A percentile compares a stretch with the other conserved stretches of the same genome.
Conservation (phyloP, 2,329 filamentous ascomycete genomes). For the Aspergillus awamori region DNA sequence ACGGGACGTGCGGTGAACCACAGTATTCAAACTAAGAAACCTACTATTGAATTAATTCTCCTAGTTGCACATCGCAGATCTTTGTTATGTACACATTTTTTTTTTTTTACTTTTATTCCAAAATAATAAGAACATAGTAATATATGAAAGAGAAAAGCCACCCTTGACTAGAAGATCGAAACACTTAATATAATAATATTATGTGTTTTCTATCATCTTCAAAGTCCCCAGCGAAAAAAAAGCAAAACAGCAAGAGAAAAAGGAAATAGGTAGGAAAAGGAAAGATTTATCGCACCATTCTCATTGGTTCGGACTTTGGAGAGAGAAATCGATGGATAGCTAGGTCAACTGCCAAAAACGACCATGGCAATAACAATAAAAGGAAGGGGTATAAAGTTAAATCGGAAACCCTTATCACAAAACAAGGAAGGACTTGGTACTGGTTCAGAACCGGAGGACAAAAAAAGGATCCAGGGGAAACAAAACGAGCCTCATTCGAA, state of each 20-base stretch:
- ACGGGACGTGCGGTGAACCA: too few relatives aligned
- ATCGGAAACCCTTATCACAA: slow-evolving; percentile 13
- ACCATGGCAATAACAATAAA: slow-evolving; percentile 1
- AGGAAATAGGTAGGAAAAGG: background rate
- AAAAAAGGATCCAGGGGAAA: slow-evolving; percentile 11
- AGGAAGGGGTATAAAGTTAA: slow-evolving; percentile 21
- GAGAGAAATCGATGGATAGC: background rate
- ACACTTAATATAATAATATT: too few relatives aligned
- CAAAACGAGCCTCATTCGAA: slow-evolving; percentile 12
- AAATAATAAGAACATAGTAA: slow-evolving; percentile 9
- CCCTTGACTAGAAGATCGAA: slow-evolving; percentile 9
- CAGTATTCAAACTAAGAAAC: too few relatives aligned
- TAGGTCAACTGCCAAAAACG: background rate
- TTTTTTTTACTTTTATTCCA: background rate
- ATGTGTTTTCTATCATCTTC: too few relatives aligned
- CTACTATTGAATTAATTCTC: background rate
- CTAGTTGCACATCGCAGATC: background rate
- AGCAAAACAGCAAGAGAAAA: slow-evolving; percentile 11
- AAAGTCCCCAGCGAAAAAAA: background rate
- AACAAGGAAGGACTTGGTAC: slow-evolving; percentile 7
- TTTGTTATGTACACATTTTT: background rate
- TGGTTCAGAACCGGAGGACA: slow-evolving; percentile 6
- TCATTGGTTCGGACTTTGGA: background rate
- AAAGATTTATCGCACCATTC: background rate
- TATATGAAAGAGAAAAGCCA: slow-evolving; percentile 8